Percentiles rank a stretch among this genome's conserved stretches.
Evolutionary conservation across 2,329 filamentous ascomycete species (phyloP).

Genomic region (Fusarium verrucosum): DNA sequence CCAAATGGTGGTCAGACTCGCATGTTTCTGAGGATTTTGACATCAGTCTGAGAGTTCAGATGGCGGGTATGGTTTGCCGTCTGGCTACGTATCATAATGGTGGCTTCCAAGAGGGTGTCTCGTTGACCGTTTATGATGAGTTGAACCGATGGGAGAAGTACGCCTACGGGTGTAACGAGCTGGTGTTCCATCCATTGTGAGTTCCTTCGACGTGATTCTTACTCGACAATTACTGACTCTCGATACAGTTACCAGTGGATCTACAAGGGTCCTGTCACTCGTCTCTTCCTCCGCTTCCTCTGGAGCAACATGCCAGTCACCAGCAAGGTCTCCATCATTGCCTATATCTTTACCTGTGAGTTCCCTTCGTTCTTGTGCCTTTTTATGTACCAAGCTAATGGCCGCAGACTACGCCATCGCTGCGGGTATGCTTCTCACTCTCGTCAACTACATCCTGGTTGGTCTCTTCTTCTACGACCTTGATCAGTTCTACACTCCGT

Average conservation of each 20-base stretch:
- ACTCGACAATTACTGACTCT: background rate
- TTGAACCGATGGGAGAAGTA: constrained; percentile 78
- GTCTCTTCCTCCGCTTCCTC: constrained; percentile 52
- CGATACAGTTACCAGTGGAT: constrained; percentile 60
- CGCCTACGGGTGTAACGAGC: constrained; percentile 75
- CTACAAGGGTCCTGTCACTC: constrained; percentile 70
- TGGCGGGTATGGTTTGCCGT: constrained; percentile 72
- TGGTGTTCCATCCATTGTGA: constrained; percentile 73
- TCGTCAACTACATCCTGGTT: constrained; percentile 75
- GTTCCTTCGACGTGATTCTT: background rate
- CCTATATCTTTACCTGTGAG: constrained; percentile 70
- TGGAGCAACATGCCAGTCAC: constrained; percentile 62
- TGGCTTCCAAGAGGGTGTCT: constrained; percentile 79
- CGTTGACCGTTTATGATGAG: constrained; percentile 77
- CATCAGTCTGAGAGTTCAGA: constrained; percentile 76
- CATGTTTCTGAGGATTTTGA: constrained; percentile 84
- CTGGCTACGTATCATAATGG: constrained; percentile 74
- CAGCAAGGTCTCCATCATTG: constrained; percentile 75
- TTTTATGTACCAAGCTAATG: background rate
- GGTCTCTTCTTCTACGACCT: constrained; percentile 75
- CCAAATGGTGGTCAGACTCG: constrained; percentile 78
- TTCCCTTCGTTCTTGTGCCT: rapidly evolving
- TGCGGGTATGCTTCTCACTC: constrained; percentile 70
- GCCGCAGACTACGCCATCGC: constrained; percentile 69
- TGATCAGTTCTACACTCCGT: constrained; percentile 74